A percentile compares a stretch with the other conserved stretches of the same genome.
phyloP scores from a whole-genome alignment of 2,329 filamentous ascomycete genomes.

The Lachnellula cervina region DNA sequence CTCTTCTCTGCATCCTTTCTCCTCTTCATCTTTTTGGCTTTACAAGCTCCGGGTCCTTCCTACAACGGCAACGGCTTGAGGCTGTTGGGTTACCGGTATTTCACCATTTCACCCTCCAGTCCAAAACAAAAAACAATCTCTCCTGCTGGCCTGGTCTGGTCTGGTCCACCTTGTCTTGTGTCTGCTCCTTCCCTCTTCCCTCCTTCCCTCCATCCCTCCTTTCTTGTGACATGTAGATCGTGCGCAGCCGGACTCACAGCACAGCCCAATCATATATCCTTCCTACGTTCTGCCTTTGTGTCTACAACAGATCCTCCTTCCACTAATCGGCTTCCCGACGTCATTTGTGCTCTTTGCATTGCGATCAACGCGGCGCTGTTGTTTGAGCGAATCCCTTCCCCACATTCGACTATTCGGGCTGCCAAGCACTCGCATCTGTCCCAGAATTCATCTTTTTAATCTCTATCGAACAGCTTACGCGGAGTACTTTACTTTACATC shows the following conservation, averaged over 20 bases:
- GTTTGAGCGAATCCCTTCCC: background rate
- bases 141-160: too few species aligned
- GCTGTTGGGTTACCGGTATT: background rate
- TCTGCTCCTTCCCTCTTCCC: slow-evolving; percentile 6
- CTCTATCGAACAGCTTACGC: background rate
- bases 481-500: background rate
- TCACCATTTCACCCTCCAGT: too few species aligned
- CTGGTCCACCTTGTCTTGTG: background rate
- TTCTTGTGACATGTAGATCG: background rate
- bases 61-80: too few species aligned
- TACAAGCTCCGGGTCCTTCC: too few species aligned
- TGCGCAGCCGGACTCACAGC: background rate
- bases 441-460: background rate
- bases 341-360: background rate
- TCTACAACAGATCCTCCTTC: background rate
- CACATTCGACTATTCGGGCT: background rate
- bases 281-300: background rate
- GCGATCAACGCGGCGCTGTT: background rate
- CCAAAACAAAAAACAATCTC: background rate
- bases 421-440: background rate
- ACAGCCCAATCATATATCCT: background rate
- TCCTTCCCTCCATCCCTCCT: too few species aligned
- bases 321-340: background rate
- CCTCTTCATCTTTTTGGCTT: background rate
- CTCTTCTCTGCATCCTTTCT: background rate